phyloP scores from a whole-genome alignment of 2,329 filamentous ascomycete species.

The Aphanoascus verrucosus region DNA sequence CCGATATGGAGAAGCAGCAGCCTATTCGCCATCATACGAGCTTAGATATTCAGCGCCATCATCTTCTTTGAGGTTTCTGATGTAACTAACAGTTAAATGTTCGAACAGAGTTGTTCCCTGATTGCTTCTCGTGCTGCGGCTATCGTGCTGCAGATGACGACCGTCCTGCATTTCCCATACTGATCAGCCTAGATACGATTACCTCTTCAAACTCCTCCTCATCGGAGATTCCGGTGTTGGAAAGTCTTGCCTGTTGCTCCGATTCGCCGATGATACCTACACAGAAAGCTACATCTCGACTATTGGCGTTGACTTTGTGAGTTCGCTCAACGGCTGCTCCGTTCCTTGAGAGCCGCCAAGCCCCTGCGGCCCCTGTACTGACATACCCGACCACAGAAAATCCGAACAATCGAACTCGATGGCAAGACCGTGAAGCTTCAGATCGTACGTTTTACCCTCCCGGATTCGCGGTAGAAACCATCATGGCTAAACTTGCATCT shows the following conservation, averaged over 20 bases:
- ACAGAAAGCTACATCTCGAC: conserved; percentile 99
- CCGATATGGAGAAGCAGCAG: neutral
- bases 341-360: neutral
- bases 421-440: conserved; percentile 99
- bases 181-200: conserved; percentile 75
- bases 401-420: conserved; percentile 97
- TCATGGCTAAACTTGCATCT: neutral
- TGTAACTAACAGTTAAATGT: neutral
- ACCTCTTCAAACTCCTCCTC: conserved; percentile 99
- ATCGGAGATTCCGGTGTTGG: conserved; percentile 99
- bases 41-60: neutral
- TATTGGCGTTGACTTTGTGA: conserved; percentile 97
- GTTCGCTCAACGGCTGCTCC: conserved; percentile 30
- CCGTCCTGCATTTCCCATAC: neutral
- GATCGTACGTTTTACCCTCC: conserved; percentile 58
- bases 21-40: neutral
- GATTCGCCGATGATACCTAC: conserved; percentile 98
- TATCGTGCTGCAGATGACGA: neutral
- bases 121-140: neutral
- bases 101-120: conserved; percentile 6
- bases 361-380: conserved; percentile 5
- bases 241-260: conserved; percentile 96
- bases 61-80: neutral
- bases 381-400: conserved; percentile 58
- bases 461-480: neutral